Percentiles rank a stretch among this genome's conserved stretches.
Conservation (phyloP, 176 grass and related monocot species). For the Rhynchospora breviuscula region DNA sequence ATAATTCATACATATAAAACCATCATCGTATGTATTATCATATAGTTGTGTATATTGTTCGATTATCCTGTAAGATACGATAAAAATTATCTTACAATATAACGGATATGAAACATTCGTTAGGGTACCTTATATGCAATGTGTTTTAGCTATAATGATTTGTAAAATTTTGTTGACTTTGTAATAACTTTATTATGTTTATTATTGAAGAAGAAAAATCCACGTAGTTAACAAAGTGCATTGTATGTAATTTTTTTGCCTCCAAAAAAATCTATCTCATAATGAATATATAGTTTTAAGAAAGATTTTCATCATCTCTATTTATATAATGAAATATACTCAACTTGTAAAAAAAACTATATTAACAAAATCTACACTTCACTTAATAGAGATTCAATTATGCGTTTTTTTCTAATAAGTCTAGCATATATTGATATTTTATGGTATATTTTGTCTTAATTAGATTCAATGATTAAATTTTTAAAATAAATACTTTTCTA, state of each 20-base stretch:
- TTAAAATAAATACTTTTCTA: too few species aligned
- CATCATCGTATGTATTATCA: too few species aligned
- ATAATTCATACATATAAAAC: too few species aligned
- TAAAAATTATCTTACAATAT: background rate
- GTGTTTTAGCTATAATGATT: too few species aligned
- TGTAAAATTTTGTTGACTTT: too few species aligned
- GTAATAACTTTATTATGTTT: background rate
- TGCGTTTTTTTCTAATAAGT: background rate
- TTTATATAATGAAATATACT: background rate
- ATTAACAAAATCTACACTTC: background rate
- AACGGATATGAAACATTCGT: background rate
- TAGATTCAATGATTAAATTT: too few species aligned
- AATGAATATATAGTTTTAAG: background rate
- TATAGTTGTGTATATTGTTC: background rate
- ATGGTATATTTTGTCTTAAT: too few species aligned
- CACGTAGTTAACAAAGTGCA: background rate
- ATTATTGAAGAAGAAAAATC: background rate
- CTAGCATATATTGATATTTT: too few species aligned
- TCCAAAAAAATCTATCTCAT: background rate
- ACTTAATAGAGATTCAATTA: background rate
- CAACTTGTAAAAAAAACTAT: background rate
- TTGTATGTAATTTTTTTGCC: background rate
- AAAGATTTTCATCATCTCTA: background rate
- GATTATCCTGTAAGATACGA: background rate
- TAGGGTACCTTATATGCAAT: too few species aligned